phyloP scores from a whole-genome alignment of 768 basidiomycete genomes.

The Hypholoma sublateritium region DNA sequence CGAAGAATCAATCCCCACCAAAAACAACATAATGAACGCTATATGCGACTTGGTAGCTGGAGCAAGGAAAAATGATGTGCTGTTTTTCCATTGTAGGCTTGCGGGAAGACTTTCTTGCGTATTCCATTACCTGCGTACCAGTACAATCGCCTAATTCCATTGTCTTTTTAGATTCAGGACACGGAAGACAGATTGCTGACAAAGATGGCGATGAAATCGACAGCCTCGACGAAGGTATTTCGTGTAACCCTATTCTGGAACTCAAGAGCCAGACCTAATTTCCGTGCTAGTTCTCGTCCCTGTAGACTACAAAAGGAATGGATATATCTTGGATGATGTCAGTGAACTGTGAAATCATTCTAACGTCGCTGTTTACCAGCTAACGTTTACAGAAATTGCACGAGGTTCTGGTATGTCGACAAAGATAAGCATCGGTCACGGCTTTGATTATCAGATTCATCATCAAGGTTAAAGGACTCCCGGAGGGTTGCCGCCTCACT shows the following conservation, averaged over 20 bases:
- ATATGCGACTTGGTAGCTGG: too few species aligned
- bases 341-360: background rate
- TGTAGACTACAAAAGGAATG: background rate
- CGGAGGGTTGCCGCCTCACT: background rate
- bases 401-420: background rate
- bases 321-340: background rate
- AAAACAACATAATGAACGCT: too few species aligned
- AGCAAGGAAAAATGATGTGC: conserved; percentile 48
- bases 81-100: conserved; percentile 72
- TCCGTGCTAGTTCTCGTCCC: background rate
- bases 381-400: background rate
- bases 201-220: conserved; percentile 75
- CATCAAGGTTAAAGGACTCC: background rate
- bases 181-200: conserved; percentile 90
- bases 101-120: background rate
- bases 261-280: too few species aligned
- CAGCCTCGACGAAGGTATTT: conserved; percentile 73
- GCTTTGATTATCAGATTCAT: background rate
- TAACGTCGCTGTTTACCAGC: background rate
- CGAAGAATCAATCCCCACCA: too few species aligned
- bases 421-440: too few species aligned
- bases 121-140: background rate
- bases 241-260: too few species aligned
- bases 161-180: conserved; percentile 73
- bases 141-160: too few species aligned